Percentiles rank a stretch among this genome's conserved stretches.
These are phyloP conservation scores for Aspergillus aculeatinus DNA, from an alignment of 2,329 filamentous ascomycete species.

Conservation along the genomic window DNA sequence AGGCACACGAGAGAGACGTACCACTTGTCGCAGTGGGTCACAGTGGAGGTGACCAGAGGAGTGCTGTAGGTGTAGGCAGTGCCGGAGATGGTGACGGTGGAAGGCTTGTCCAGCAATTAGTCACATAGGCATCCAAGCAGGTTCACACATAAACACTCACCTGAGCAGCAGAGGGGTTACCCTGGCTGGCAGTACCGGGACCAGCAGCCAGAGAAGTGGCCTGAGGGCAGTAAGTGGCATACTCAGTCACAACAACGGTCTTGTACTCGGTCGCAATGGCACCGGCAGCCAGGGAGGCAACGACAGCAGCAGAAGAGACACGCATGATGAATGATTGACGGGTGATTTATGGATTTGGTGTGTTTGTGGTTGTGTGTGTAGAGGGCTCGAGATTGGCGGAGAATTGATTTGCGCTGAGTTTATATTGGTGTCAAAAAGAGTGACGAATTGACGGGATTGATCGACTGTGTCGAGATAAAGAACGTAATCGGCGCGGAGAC, in stretches of 20 bases:
- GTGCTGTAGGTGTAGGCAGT: constrained; percentile 66
- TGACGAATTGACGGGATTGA: constrained; percentile 15
- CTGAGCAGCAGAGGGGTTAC: constrained; percentile 65
- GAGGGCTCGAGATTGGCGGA: constrained; percentile 23
- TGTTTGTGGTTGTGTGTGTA: background rate
- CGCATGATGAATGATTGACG: constrained; percentile 46
- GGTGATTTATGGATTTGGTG: background rate
- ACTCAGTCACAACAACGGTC: constrained; percentile 65
- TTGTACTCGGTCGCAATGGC: constrained; percentile 40
- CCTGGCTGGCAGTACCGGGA: constrained; percentile 45
- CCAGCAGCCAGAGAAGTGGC: constrained; percentile 65
- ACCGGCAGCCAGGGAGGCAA: constrained; percentile 41
- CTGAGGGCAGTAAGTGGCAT: constrained; percentile 71
- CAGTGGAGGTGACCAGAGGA: constrained; percentile 54
- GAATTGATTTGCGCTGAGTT: constrained; percentile 10
- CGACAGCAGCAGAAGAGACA: constrained; percentile 46
- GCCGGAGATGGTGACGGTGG: constrained; percentile 69
- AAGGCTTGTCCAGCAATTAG: constrained; percentile 47
- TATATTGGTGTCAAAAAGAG: constrained; percentile 12
- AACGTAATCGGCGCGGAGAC: constrained; percentile 41
- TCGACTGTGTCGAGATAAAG: constrained; percentile 27
- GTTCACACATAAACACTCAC: constrained; percentile 38
- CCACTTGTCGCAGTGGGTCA: constrained; percentile 48
- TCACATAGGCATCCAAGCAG: background rate
- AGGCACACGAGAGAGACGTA: constrained; percentile 23